These are phyloP conservation scores for Turnera subulata DNA, from an alignment of 345 rosid genomes.

Conservation along the genomic window DNA sequence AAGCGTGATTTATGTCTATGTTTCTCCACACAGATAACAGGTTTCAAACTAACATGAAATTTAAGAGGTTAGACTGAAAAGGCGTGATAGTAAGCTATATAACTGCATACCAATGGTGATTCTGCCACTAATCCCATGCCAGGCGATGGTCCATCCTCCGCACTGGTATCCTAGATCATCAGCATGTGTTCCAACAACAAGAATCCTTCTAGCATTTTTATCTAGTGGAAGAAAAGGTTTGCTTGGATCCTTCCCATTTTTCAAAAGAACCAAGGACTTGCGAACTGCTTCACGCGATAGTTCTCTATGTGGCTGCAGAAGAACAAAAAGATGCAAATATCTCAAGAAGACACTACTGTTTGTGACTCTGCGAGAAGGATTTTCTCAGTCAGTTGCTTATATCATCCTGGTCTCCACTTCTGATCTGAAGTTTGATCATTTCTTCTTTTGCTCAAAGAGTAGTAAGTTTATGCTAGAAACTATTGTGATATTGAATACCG, in stretches of 20 bases:
- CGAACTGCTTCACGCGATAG: conserved; percentile 80
- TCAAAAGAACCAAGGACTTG: conserved; percentile 78
- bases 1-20: too few species aligned
- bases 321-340: background rate
- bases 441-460: background rate
- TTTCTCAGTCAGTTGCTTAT: background rate
- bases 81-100: background rate
- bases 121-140: conserved; percentile 68
- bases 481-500: background rate
- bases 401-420: background rate
- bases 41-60: too few species aligned
- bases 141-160: conserved; percentile 84
- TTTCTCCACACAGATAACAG: too few species aligned
- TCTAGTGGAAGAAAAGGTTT: conserved; percentile 68
- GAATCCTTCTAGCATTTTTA: conserved; percentile 56
- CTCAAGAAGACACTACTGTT: conserved; percentile 3
- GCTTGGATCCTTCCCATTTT: conserved; percentile 59
- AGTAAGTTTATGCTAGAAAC: too few species aligned
- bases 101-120: conserved; percentile 66
- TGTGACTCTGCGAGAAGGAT: background rate
- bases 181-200: conserved; percentile 75
- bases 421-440: background rate
- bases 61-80: too few species aligned
- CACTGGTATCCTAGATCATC: conserved; percentile 89
- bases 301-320: conserved; percentile 63